Percentiles rank a stretch among this genome's conserved stretches.
phyloP scores from a whole-genome alignment of 768 basidiomycete species.

The Macrolepiota albuminosa region DNA sequence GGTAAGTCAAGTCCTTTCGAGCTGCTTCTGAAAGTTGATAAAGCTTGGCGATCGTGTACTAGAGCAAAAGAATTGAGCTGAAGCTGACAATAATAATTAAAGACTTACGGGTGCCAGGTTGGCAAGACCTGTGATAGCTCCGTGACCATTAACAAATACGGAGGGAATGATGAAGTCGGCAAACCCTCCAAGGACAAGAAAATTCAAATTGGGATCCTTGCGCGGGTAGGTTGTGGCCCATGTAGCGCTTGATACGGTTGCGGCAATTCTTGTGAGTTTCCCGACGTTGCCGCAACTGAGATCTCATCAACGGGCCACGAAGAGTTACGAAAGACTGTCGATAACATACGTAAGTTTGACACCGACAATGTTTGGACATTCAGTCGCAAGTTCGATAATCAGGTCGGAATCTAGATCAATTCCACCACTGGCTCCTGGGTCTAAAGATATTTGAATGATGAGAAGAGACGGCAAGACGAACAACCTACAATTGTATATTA shows the following conservation, averaged over 20 bases:
- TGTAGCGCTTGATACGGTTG: slow-evolving; percentile 49
- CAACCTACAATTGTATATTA: slow-evolving; percentile 81
- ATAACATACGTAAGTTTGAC: slow-evolving; percentile 81
- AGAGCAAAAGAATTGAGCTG: slow-evolving; percentile 11
- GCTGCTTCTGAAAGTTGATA: slow-evolving; percentile 60
- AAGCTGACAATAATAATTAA: not conserved
- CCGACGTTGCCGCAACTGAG: slow-evolving; percentile 86
- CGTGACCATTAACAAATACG: slow-evolving; percentile 68
- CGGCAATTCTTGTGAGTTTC: slow-evolving; percentile 82
- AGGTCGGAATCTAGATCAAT: slow-evolving; percentile 90
- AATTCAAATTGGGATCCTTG: slow-evolving; percentile 59
- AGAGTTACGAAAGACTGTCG: not conserved
- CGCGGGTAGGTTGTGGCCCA: slow-evolving; percentile 64
- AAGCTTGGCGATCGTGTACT: slow-evolving; percentile 58
- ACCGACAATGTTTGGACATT: slow-evolving; percentile 75
- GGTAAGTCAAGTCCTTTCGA: slow-evolving; percentile 46
- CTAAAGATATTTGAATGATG: slow-evolving; percentile 30
- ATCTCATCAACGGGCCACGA: not conserved
- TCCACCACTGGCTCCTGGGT: slow-evolving; percentile 83
- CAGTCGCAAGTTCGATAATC: slow-evolving; percentile 72
- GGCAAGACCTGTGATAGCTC: slow-evolving; percentile 87
- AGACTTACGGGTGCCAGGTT: slow-evolving; percentile 71
- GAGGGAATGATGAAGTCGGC: slow-evolving; percentile 79
- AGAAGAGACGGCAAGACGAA: slow-evolving; percentile 3
- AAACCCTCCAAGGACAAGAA: slow-evolving; percentile 85